phyloP scores from a whole-genome alignment of 306 rosid genomes.

The Rosa multiflora region DNA sequence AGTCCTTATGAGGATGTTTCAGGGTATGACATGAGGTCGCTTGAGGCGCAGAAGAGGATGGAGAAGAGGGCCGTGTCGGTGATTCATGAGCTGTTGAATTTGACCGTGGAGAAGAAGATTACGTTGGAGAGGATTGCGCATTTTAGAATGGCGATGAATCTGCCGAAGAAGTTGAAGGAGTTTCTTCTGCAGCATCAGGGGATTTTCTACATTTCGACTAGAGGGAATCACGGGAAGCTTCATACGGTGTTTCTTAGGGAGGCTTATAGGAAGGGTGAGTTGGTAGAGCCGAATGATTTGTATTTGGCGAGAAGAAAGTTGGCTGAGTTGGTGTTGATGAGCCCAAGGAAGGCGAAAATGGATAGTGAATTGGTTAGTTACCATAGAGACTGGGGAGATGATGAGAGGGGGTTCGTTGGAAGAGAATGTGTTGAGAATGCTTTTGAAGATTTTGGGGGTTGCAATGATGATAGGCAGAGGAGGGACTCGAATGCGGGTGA shows the following conservation, averaged over 20 bases:
- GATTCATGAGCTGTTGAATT: slow-evolving; percentile 52
- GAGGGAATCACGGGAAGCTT: slow-evolving; percentile 91
- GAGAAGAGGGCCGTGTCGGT: slow-evolving; percentile 83
- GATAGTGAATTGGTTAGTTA: slow-evolving; percentile 69
- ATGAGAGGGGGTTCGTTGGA: slow-evolving; percentile 42
- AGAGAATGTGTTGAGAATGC: slow-evolving; percentile 44
- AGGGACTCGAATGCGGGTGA: slow-evolving; percentile 34
- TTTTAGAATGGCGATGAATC: slow-evolving; percentile 66
- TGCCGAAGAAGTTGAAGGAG: slow-evolving; percentile 83
- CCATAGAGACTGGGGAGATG: slow-evolving; percentile 53
- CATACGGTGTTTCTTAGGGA: slow-evolving; percentile 88
- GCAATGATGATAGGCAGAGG: slow-evolving; percentile 17
- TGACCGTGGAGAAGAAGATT: slow-evolving; percentile 63
- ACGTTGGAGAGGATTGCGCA: slow-evolving; percentile 88
- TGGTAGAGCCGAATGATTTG: slow-evolving; percentile 76
- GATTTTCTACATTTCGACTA: slow-evolving; percentile 75
- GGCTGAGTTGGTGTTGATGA: slow-evolving; percentile 56
- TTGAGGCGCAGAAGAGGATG: slow-evolving; percentile 87
- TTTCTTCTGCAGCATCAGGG: slow-evolving; percentile 95
- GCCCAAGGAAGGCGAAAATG: slow-evolving; percentile 68
- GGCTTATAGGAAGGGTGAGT: slow-evolving; percentile 69
- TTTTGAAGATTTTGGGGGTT: slow-evolving; percentile 33
- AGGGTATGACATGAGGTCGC: slow-evolving; percentile 76
- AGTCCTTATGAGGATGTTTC: slow-evolving; percentile 82
- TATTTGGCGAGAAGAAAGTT: slow-evolving; percentile 72